Conservation (phyloP, 768 basidiomycete species). For the Butyriboletus loyo region DNA sequence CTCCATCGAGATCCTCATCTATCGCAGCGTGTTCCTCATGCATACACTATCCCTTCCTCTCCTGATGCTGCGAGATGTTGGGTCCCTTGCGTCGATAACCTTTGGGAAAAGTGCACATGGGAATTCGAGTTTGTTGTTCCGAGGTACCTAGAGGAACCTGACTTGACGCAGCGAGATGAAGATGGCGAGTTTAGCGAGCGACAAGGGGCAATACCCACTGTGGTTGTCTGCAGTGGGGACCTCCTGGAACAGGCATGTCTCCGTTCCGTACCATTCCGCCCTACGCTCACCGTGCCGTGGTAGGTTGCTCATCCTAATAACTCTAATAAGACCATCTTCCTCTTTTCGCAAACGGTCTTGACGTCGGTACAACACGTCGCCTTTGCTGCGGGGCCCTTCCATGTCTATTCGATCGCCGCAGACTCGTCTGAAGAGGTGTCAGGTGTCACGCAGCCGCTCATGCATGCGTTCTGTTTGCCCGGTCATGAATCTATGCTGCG, state of each 20-base stretch:
- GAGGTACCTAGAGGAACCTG: conserved; percentile 64
- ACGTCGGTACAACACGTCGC: conserved; percentile 97
- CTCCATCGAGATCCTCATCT: conserved; percentile 14
- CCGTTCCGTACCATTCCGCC: conserved; percentile 3
- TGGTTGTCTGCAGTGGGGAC: conserved; percentile 93
- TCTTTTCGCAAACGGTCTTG: conserved; percentile 80
- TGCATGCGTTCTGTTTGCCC: conserved; percentile 92
- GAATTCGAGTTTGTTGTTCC: conserved; percentile 97
- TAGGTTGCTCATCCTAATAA: conserved; percentile 93
- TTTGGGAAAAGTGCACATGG: conserved; percentile 98
- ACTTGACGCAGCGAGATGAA: conserved; percentile 35
- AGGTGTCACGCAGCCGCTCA: conserved; percentile 63
- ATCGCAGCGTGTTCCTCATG: conserved; percentile 83
- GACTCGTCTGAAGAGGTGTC: conserved; percentile 64
- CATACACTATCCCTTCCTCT: conserved; percentile 83
- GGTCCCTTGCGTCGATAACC: conserved; percentile 95
- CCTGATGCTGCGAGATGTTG: conserved; percentile 94
- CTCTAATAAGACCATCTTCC: conserved; percentile 91
- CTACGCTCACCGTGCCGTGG: conserved; percentile 6
- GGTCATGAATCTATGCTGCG: conserved; percentile 75
- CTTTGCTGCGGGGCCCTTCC: conserved; percentile 94
- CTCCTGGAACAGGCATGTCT: conserved; percentile 81
- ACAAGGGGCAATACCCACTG: conserved; percentile 65
- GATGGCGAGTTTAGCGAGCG: conserved; percentile 45
- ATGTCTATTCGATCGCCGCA: conserved; percentile 64